phyloP scores from a whole-genome alignment of 805 yeast genomes.

The Cyberlindnera saturnus region DNA sequence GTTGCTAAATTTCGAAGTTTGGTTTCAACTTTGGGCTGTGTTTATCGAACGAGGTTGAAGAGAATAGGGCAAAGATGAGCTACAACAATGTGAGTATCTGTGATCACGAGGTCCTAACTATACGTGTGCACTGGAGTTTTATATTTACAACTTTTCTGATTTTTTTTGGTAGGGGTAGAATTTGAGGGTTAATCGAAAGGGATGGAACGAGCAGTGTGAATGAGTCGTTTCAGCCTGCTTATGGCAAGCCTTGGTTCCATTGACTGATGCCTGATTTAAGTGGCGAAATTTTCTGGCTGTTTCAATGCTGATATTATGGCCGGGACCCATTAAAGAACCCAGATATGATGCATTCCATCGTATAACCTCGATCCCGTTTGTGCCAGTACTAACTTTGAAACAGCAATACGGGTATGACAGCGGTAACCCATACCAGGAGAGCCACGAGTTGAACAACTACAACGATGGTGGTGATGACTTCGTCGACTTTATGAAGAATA shows the following conservation, averaged over 20 bases:
- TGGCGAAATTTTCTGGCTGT: not conserved
- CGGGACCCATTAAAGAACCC: not conserved
- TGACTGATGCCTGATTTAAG: not conserved
- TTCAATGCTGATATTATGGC: not conserved
- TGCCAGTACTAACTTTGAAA: slow-evolving; percentile 3
- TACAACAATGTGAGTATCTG: slow-evolving; percentile 11
- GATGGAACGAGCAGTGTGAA: not conserved
- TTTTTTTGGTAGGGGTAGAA: not conserved
- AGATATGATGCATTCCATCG: not conserved
- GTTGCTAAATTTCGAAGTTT: no score
- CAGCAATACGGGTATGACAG: slow-evolving; percentile 19
- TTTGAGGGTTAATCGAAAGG: not conserved
- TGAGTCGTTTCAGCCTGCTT: not conserved
- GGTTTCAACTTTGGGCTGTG: no score
- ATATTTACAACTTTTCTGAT: not conserved
- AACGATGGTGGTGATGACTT: slow-evolving; percentile 39
- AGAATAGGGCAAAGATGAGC: slow-evolving; percentile 3
- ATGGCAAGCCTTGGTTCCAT: not conserved
- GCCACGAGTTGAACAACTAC: slow-evolving; percentile 18
- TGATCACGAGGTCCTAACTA: not conserved
- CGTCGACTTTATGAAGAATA: slow-evolving; percentile 61
- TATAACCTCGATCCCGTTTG: not conserved
- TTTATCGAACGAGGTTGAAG: no score
- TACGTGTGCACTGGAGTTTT: not conserved
- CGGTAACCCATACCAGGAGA: slow-evolving; percentile 22